Base-by-base conservation (phyloP, 768 basidiomycete species). In the Porphyrellus cyaneotinctus region DNA sequence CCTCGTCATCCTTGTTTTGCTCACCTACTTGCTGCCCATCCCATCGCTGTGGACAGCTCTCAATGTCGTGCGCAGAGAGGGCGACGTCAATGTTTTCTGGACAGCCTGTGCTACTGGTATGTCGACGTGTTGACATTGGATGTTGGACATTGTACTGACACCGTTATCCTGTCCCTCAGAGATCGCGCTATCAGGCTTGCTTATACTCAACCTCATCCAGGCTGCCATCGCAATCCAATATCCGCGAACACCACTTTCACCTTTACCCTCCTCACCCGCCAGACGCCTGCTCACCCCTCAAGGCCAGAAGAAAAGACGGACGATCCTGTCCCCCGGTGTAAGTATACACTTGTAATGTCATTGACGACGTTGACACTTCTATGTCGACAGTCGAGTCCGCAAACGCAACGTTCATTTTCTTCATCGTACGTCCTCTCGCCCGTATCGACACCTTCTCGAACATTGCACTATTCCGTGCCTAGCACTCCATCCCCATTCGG, bases 401-500 rank as follows among this genome's bases (percentile, higher is more conserved):
- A 65, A 41, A 35, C 50, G 1, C 69, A 70, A 36, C 63, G 65
- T 28, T 62, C 69, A 22, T 61, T 68, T 38, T 42, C 57, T 43
- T 59, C 69, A 42, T 66, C 67, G 59, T 65, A 71, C 51, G 59
- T 60, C 43, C 35, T 51, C 31, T 69, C 68, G 49, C 68, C 64
- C 22, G 57, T 51, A 14, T 72, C 67, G 51, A 69, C 69, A 1
- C 70, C 63, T 26, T 69, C 69, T 22, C 69, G 65, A 22, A 72
- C 67, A 35, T 44, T 69, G 51, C 61, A 66, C 3, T 70, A 70
- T 52, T 63, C 69, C 23, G 66, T 69, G 56, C 69, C 69, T 15
- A 73, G 72, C 22, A 72, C 73, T 2, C 66, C 74, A 0, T 72
- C 75, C n/a, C 70, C 74, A 0, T 58, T 73, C 53, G 54, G 71